These are phyloP conservation scores for Dillenia turbinata DNA, from an alignment of 164 flowering plant genomes.

Conservation along the genomic window DNA sequence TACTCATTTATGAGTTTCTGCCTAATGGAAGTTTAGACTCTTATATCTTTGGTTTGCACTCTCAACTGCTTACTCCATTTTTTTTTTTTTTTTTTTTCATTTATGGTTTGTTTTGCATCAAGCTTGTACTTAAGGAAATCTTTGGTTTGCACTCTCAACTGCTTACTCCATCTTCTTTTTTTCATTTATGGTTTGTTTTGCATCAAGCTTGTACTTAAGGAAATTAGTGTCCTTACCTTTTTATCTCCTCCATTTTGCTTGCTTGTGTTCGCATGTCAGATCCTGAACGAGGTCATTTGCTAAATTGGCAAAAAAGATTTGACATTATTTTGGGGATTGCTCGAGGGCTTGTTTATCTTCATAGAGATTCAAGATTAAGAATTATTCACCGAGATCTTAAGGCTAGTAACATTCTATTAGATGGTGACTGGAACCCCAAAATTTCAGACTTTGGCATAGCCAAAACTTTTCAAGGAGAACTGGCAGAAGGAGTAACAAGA, in stretches of 20 bases:
- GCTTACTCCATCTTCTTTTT: background rate
- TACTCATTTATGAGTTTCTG: background rate
- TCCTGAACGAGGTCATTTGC: too few relatives aligned
- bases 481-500: background rate
- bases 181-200: too few relatives aligned
- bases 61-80: background rate
- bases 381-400: too few relatives aligned
- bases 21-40: background rate
- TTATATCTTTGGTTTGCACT: background rate
- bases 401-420: background rate
- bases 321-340: conserved; percentile 4
- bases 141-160: background rate
- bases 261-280: too few relatives aligned
- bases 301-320: background rate
- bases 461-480: background rate
- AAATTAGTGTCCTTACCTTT: too few relatives aligned
- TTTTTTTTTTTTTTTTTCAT: background rate
- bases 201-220: too few relatives aligned
- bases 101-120: too few relatives aligned
- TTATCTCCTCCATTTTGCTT: too few relatives aligned
- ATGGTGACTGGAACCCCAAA: background rate
- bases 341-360: background rate
- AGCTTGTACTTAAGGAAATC: too few relatives aligned
- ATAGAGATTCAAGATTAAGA: background rate
- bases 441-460: conserved; percentile 1